Evolutionary conservation across 345 rosid genomes (phyloP).

Genomic region (Lagerstroemia speciosa): DNA sequence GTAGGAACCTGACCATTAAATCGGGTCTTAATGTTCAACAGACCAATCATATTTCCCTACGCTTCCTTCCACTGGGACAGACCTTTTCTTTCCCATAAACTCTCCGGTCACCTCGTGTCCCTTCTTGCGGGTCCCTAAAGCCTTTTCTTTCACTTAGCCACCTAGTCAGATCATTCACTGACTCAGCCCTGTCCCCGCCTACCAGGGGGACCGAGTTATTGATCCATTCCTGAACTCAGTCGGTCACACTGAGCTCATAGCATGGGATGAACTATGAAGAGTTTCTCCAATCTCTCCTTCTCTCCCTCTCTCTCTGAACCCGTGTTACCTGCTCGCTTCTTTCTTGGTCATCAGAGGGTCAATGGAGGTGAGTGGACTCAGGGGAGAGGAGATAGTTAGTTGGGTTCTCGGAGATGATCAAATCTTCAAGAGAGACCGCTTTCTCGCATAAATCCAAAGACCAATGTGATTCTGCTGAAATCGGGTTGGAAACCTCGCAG

Average conservation of each 20-base stretch:
- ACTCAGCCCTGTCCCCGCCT: too few relatives aligned
- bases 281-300: background rate
- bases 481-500: background rate
- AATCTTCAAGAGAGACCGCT: background rate
- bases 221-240: background rate
- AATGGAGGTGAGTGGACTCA: background rate
- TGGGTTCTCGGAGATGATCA: background rate
- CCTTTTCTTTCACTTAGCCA: too few relatives aligned
- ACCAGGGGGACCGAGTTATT: background rate
- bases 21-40: too few relatives aligned
- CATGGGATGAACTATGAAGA: too few relatives aligned
- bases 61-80: too few relatives aligned
- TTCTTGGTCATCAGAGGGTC: constrained; percentile 3
- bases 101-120: too few relatives aligned
- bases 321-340: background rate
- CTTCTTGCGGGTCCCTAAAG: too few relatives aligned
- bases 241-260: background rate
- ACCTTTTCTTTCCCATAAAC: too few relatives aligned
- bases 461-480: constrained; percentile 1
- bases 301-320: background rate
- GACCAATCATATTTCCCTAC: too few relatives aligned
- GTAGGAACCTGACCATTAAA: too few relatives aligned
- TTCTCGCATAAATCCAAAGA: background rate
- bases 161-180: too few relatives aligned
- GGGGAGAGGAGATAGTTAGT: constrained; percentile 5